Evolutionary conservation across 495 filamentous ascomycete genomes (phyloP).

Genomic region (Trichoderma gamsii): DNA sequence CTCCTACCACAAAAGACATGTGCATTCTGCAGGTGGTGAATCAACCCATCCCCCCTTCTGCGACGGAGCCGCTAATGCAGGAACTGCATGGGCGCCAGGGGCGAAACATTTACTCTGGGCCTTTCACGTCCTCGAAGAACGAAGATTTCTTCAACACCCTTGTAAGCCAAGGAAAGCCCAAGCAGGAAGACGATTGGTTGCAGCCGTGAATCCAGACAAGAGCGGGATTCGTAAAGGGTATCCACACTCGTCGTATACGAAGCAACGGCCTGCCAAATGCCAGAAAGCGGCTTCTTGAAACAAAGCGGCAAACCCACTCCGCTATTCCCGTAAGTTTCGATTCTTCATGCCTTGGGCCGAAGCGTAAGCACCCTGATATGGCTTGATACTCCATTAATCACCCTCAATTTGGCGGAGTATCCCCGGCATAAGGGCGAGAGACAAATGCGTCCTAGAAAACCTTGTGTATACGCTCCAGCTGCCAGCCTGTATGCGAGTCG

Average conservation of each 20-base stretch:
- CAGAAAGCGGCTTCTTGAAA: no score
- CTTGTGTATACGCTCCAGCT: background rate
- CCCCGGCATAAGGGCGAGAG: background rate
- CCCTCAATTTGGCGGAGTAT: slow-evolving; percentile 11
- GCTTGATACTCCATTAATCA: background rate
- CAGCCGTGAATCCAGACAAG: background rate
- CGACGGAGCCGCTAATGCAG: slow-evolving; percentile 14
- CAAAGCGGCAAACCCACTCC: background rate
- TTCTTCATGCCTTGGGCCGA: background rate
- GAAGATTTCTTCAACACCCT: slow-evolving; percentile 8
- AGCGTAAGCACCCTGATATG: background rate
- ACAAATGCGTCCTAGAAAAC: background rate
- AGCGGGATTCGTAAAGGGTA: no score
- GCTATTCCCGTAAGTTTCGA: background rate
- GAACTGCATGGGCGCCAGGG: slow-evolving; percentile 10
- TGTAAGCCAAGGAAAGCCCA: background rate
- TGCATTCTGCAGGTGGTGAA: background rate
- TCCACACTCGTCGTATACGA: no score
- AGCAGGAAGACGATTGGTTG: background rate
- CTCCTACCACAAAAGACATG: background rate
- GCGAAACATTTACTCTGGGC: background rate
- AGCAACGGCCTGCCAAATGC: no score
- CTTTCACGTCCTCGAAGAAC: background rate
- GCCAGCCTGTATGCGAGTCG: background rate
- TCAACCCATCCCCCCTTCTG: background rate